phyloP scores from a whole-genome alignment of 345 rosid genomes.

The Pistacia integerrima region DNA sequence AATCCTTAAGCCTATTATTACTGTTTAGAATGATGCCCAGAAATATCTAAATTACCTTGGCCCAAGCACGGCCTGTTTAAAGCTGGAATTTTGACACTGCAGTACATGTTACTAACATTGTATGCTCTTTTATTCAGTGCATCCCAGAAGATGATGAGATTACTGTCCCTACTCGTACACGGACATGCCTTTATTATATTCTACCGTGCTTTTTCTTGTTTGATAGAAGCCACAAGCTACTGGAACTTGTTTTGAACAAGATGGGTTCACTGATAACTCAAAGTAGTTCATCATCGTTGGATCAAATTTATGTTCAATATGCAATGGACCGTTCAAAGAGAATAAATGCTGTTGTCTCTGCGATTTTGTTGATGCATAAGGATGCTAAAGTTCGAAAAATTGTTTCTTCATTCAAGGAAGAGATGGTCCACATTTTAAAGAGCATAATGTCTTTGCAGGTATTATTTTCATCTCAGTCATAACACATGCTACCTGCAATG shows the following conservation, averaged over 20 bases:
- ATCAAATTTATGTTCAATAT: slow-evolving; percentile 22
- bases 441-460: slow-evolving; percentile 59
- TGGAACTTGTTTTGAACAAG: slow-evolving; percentile 42
- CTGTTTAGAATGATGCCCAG: too few species aligned
- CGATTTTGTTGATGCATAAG: slow-evolving; percentile 54
- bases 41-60: too few species aligned
- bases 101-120: not conserved
- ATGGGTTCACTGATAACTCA: slow-evolving; percentile 44
- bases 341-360: slow-evolving; percentile 51
- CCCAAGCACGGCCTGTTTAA: too few species aligned
- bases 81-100: too few species aligned
- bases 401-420: slow-evolving; percentile 42
- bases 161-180: slow-evolving; percentile 19
- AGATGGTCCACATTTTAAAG: slow-evolving; percentile 45
- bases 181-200: slow-evolving; percentile 43
- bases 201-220: slow-evolving; percentile 66
- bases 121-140: slow-evolving; percentile 42
- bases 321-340: slow-evolving; percentile 29
- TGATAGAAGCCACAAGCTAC: slow-evolving; percentile 53
- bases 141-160: slow-evolving; percentile 47
- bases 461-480: slow-evolving; percentile 12
- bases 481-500: not conserved
- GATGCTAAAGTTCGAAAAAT: slow-evolving; percentile 48
- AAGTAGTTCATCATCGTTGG: slow-evolving; percentile 25
- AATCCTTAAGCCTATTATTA: too few species aligned